Evolutionary conservation across 805 yeast species (phyloP).

Genomic region (Pichia cephalocereana): DNA sequence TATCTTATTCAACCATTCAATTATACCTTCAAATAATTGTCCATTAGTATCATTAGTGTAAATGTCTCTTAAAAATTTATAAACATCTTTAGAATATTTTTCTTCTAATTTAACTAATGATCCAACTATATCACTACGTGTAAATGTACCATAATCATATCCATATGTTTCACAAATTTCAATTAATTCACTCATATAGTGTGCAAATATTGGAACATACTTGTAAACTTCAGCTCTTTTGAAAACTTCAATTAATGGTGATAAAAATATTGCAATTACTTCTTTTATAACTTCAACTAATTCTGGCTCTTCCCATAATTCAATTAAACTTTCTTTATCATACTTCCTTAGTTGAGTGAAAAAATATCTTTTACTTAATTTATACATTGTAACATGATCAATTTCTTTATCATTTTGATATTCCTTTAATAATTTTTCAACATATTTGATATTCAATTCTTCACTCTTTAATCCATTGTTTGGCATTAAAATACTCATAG

Average conservation of each 20-base stretch:
- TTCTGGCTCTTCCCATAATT: constrained; percentile 80
- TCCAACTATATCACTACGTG: constrained; percentile 51
- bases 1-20: constrained; percentile 66
- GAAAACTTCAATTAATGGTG: constrained; percentile 63
- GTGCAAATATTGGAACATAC: constrained; percentile 54
- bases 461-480: constrained; percentile 7
- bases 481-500: constrained; percentile 8
- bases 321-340: constrained; percentile 68
- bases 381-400: constrained; percentile 27
- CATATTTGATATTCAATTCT: constrained; percentile 6
- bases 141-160: constrained; percentile 32
- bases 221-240: constrained; percentile 56
- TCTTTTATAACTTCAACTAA: constrained; percentile 68
- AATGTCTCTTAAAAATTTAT: constrained; percentile 71
- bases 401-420: neutral
- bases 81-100: constrained; percentile 63
- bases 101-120: constrained; percentile 56
- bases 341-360: constrained; percentile 55
- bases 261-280: constrained; percentile 61
- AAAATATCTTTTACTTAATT: constrained; percentile 49
- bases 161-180: constrained; percentile 42
- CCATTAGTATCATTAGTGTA: constrained; percentile 55
- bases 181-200: constrained; percentile 60
- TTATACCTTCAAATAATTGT: constrained; percentile 55
- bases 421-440: constrained; percentile 9